Evolutionary conservation across 2,329 filamentous ascomycete species (phyloP), one percentile per base, ranked within the genome.

Genomic region (Hypoxylon sp.): DNA sequence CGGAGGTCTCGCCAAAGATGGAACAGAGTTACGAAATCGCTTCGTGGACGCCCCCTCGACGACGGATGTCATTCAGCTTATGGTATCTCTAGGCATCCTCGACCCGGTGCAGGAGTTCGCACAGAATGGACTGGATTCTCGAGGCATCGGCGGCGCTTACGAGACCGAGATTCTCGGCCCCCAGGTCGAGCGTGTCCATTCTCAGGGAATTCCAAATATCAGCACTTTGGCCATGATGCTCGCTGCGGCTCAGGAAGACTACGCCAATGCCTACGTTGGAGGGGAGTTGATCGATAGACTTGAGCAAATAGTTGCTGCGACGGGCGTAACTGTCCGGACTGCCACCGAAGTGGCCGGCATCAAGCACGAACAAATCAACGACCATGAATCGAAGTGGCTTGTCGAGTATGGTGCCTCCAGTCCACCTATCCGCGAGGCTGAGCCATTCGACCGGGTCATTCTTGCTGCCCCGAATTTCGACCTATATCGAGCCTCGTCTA

Each of bases 131-230:
- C 61, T 76, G 8, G 60, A 50, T 17, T 44, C 31, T 35, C 66
- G 66, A 11, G 67, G 68, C 10, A 72, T 76, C 35, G 64, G 72
- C 53, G 72, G 51, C 3, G 40, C 51, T 35, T 75, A 75, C 56
- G 59, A 66, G 7, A 55, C 31, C 22, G 73, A 76, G 11, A 40
- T 76, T 14, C 66, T 75, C 14, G 64, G 58, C 6, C 72, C 74
- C 1, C 71, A 75, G 40, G 70, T 73, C 11, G 58, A 70, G 61
- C 69, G 73, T 3, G 57, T 68, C 7, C 58, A 62, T n/a, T 59
- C 66, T 4, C 71, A 74, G 58, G 25, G 40, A 4, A 20, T 74
- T 8, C 8, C 51, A 8, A 48, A 67, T 17, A 61, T 72, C 30
- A 74, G 58, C 8, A 66, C 65, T 11, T 50, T 75, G n/a, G 66